Percentiles rank a stretch among this genome's conserved stretches.
Evolutionary conservation across 257 asterid species (phyloP).

Genomic region (Forsythia suspensa): DNA sequence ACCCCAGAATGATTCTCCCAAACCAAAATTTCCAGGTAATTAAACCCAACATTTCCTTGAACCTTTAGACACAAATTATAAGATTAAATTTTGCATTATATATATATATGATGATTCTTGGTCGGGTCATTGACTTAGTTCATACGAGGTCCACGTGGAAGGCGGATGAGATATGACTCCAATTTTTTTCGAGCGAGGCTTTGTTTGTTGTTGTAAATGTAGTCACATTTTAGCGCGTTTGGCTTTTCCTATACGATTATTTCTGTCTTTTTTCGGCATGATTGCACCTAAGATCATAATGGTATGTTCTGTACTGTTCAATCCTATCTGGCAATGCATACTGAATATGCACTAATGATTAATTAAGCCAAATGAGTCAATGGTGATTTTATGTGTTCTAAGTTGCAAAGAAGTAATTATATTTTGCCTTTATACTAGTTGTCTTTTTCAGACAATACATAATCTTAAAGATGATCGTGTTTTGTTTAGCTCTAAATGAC

Average conservation of each 20-base stretch:
- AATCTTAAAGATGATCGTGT: slow-evolving; percentile 68
- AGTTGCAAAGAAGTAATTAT: slow-evolving; percentile 36
- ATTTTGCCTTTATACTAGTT: slow-evolving; percentile 26
- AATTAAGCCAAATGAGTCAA: neutral
- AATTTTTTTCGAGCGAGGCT: too few relatives aligned
- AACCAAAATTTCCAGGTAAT: slow-evolving; percentile 70
- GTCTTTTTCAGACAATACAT: slow-evolving; percentile 65
- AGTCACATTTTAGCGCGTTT: too few relatives aligned
- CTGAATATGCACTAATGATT: neutral
- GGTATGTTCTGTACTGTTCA: neutral
- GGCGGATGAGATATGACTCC: too few relatives aligned
- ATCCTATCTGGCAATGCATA: neutral
- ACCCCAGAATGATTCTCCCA: slow-evolving; percentile 67
- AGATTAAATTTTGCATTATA: neutral
- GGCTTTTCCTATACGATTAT: too few relatives aligned
- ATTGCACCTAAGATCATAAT: neutral
- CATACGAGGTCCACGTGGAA: too few relatives aligned
- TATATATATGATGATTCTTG: neutral
- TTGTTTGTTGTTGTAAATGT: too few relatives aligned
- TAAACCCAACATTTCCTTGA: neutral
- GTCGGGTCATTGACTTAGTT: neutral
- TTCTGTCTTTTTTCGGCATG: neutral
- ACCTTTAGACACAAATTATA: neutral
- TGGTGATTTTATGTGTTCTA: slow-evolving; percentile 17
- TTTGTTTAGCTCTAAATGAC: slow-evolving; percentile 25